These are phyloP conservation scores for Elsinoe ampelina DNA, from an alignment of 2,329 filamentous ascomycete genomes.

Conservation along the genomic window DNA sequence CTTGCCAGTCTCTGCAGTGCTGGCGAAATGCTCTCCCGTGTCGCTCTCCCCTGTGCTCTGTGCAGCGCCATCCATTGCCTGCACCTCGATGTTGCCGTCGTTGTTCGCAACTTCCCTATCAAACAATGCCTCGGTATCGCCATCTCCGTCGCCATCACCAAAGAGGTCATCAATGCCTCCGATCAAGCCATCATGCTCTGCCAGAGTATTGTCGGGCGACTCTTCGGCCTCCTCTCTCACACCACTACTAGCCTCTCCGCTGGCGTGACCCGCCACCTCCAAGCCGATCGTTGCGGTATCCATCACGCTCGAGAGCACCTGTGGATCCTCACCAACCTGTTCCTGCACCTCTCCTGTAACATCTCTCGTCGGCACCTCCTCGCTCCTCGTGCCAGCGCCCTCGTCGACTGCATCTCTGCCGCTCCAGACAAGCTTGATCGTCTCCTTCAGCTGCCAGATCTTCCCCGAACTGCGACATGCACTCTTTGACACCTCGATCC, in stretches of 20 bases:
- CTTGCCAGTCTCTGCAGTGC: background rate
- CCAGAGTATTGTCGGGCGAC: background rate
- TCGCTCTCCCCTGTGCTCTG: background rate
- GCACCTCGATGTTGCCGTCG: background rate
- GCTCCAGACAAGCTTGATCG: background rate
- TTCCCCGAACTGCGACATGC: background rate
- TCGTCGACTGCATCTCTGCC: background rate
- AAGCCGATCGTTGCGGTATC: background rate
- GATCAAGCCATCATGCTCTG: background rate
- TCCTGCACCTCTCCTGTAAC: background rate
- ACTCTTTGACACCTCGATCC: background rate
- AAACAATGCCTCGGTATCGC: background rate
- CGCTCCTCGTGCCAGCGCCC: background rate
- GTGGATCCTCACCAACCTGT: background rate
- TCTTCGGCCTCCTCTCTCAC: background rate
- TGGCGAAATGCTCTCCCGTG: background rate
- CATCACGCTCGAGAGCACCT: background rate
- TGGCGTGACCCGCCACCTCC: background rate
- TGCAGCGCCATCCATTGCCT: background rate
- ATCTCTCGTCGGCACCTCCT: background rate
- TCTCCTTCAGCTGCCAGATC: slow-evolving; percentile 1
- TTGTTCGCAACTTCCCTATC: background rate
- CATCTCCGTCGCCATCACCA: background rate
- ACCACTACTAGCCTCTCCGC: background rate
- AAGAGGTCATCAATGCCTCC: background rate